These are phyloP conservation scores for Epithemia pelagica DNA, from an alignment of 108 stramenopile genomes.

Conservation along the genomic window DNA sequence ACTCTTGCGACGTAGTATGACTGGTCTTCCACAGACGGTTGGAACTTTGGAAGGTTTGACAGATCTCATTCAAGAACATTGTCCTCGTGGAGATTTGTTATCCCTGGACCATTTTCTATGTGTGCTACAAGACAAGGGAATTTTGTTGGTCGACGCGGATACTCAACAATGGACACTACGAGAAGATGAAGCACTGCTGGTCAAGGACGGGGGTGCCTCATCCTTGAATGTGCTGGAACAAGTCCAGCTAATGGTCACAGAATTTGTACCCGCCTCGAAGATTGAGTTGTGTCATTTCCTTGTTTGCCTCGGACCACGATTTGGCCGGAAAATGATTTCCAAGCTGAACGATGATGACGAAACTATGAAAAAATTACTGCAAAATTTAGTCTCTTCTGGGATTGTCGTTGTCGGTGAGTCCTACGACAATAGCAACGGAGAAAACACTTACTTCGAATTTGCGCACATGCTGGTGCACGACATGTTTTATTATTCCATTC, in stretches of 20 bases:
- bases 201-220: neutral
- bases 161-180: neutral
- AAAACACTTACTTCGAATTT: too few species aligned
- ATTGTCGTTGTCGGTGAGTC: too few species aligned
- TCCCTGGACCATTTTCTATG: constrained; percentile 8
- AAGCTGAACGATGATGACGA: constrained; percentile 22
- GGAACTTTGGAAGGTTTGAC: neutral
- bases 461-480: neutral
- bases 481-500: neutral
- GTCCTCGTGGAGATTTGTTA: constrained; percentile 6
- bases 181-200: too few species aligned
- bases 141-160: neutral
- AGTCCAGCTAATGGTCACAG: constrained; percentile 10
- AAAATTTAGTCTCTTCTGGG: too few species aligned
- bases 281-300: constrained; percentile 9
- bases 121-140: neutral
- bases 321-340: constrained; percentile 2
- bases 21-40: too few species aligned
- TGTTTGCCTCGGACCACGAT: constrained; percentile 6
- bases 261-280: constrained; percentile 18
- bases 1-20: neutral
- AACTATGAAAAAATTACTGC: too few species aligned
- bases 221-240: neutral
- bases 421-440: too few species aligned
- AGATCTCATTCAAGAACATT: neutral